A percentile compares a stretch with the other conserved stretches of the same genome.
Evolutionary conservation across 2,329 filamentous ascomycete genomes (phyloP).

Genomic region (Grosmannia penicillata): DNA sequence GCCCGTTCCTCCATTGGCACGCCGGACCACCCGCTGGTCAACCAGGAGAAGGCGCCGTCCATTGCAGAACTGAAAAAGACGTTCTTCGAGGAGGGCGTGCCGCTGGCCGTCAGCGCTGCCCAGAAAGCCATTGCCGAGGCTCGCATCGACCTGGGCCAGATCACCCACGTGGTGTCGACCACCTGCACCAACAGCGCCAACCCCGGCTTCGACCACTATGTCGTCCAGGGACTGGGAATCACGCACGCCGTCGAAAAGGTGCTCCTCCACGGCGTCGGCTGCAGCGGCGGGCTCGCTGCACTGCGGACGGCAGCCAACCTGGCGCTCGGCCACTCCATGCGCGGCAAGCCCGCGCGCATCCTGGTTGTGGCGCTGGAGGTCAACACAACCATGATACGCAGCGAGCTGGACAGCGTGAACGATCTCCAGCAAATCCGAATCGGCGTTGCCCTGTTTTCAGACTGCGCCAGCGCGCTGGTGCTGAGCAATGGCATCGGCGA

Average conservation of each 20-base stretch:
- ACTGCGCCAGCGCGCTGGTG: conserved; percentile 52
- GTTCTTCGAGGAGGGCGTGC: conserved; percentile 43
- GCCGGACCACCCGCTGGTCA: conserved; percentile 45
- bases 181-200: conserved; percentile 58
- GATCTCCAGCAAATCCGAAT: conserved; percentile 46
- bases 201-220: conserved; percentile 52
- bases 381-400: conserved; percentile 44
- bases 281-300: conserved; percentile 46
- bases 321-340: conserved; percentile 45
- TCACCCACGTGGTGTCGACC: conserved; percentile 53
- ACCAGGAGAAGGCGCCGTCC: conserved; percentile 35
- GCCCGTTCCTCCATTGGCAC: conserved; percentile 46
- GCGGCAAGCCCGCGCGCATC: conserved; percentile 44
- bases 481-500: conserved; percentile 48
- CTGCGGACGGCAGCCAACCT: conserved; percentile 52
- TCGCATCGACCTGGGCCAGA: conserved; percentile 30
- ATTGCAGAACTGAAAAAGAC: conserved; percentile 38
- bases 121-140: conserved; percentile 41
- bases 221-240: conserved; percentile 43
- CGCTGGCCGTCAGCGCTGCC: conserved; percentile 39
- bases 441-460: conserved; percentile 52
- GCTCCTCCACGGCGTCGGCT: conserved; percentile 51
- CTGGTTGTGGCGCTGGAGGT: conserved; percentile 52
- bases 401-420: conserved; percentile 49
- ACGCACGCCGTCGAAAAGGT: conserved; percentile 46